A percentile compares a stretch with the other conserved stretches of the same genome.
These are phyloP conservation scores for Knoxia roxburghii DNA, from an alignment of 257 asterid genomes.

Conservation along the genomic window DNA sequence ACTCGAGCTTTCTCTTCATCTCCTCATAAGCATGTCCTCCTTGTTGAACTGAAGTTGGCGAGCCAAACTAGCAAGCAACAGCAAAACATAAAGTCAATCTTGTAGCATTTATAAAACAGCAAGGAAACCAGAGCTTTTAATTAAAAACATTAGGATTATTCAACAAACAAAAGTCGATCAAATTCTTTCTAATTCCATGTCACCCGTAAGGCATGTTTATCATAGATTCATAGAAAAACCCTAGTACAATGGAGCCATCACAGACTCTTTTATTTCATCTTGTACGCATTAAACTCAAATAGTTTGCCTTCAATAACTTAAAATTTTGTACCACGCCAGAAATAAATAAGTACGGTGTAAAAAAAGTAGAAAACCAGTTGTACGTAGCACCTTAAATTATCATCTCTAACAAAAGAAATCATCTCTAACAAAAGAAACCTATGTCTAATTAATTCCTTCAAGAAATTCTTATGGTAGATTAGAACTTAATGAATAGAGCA, in stretches of 20 bases:
- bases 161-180: neutral
- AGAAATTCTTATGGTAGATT: neutral
- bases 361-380: neutral
- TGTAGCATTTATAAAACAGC: neutral
- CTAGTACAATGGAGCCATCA: neutral
- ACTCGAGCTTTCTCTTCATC: slow-evolving; percentile 43
- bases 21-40: slow-evolving; percentile 46
- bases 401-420: too few species aligned
- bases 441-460: neutral
- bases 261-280: neutral
- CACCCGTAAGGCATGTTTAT: too few species aligned
- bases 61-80: slow-evolving; percentile 33
- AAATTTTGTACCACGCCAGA: neutral
- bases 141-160: neutral
- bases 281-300: neutral
- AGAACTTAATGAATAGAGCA: neutral
- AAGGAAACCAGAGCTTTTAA: neutral
- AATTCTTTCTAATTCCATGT: neutral
- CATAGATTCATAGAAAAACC: neutral
- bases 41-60: slow-evolving; percentile 19
- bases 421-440: neutral
- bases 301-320: neutral
- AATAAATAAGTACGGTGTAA: neutral
- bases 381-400: too few species aligned
- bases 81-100: slow-evolving; percentile 1